phyloP scores from a whole-genome alignment of 371 early-diverging fungal genomes.

The Mucor saturninus region DNA sequence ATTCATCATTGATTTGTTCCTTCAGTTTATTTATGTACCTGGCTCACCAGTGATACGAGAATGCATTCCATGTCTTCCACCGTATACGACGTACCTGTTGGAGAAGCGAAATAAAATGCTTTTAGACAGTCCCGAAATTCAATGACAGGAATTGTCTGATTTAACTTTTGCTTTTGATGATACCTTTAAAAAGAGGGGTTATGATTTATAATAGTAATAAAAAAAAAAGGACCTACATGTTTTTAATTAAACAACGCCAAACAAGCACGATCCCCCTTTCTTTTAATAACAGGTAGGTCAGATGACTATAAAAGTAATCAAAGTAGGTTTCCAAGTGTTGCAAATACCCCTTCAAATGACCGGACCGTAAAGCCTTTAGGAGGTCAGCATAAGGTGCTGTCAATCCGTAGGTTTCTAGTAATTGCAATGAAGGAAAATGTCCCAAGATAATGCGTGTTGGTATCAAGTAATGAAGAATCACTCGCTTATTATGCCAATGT shows the following conservation, averaged over 20 bases:
- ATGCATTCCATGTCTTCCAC: constrained; percentile 46
- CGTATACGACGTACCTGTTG: constrained; percentile 5
- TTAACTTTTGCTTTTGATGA: constrained; percentile 1
- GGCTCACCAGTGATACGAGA: constrained; percentile 50
- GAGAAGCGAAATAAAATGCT: constrained; percentile 28
- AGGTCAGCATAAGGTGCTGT: constrained; percentile 26
- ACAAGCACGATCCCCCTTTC: constrained; percentile 44
- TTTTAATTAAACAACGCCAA: constrained; percentile 46
- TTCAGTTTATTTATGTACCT: constrained; percentile 34
- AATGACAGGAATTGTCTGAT: neutral
- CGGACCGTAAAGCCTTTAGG: constrained; percentile 29
- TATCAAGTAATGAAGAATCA: constrained; percentile 55
- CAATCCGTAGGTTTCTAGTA: constrained; percentile 47
- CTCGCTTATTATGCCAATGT: constrained; percentile 44
- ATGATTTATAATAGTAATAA: neutral
- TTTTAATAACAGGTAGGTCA: constrained; percentile 38
- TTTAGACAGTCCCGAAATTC: constrained; percentile 28
- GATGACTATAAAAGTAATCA: constrained; percentile 32
- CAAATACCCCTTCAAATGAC: constrained; percentile 38
- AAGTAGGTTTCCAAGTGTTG: constrained; percentile 36
- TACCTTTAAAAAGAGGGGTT: neutral
- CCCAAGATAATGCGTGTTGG: constrained; percentile 61
- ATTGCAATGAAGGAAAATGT: constrained; percentile 33
- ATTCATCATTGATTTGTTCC: neutral
- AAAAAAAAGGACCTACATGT: constrained; percentile 31